Percentiles rank a stretch among this genome's conserved stretches.
Conservation (phyloP, 495 filamentous ascomycete species). For the Lichina pygmaea region DNA sequence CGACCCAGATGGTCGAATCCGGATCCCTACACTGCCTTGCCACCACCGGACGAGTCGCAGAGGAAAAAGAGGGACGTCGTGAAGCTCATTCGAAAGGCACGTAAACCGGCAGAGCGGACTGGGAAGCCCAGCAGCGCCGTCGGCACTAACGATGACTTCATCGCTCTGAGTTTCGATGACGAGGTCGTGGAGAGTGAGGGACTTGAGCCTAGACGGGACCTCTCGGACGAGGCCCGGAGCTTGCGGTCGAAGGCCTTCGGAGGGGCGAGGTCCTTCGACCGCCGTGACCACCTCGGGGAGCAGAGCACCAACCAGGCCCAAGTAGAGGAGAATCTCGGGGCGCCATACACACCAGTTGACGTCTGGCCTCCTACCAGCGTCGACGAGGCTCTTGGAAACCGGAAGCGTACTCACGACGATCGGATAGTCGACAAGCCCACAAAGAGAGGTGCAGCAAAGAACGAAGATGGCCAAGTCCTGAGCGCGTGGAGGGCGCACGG, state of each 20-base stretch:
- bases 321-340: not conserved
- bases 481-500: constrained; percentile 26
- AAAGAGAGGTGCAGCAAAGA: not conserved
- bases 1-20: constrained; percentile 76
- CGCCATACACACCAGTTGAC: not conserved
- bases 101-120: constrained; percentile 19
- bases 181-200: constrained; percentile 9
- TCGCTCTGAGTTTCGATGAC: constrained; percentile 43
- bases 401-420: constrained; percentile 49
- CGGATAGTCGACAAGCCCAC: constrained; percentile 22
- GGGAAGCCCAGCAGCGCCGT: constrained; percentile 22
- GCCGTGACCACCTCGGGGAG: not conserved
- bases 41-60: constrained; percentile 36
- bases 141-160: constrained; percentile 48
- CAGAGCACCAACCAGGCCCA: not conserved
- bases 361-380: constrained; percentile 3
- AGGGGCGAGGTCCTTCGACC: not conserved
- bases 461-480: constrained; percentile 19
- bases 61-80: constrained; percentile 60
- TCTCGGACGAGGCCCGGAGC: not conserved
- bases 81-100: constrained; percentile 63
- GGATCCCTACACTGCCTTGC: constrained; percentile 66
- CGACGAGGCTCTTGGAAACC: constrained; percentile 16
- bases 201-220: not conserved
- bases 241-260: not conserved